These are phyloP conservation scores for Delitschia confertaspora DNA, from an alignment of 495 filamentous ascomycete species.

Conservation along the genomic window DNA sequence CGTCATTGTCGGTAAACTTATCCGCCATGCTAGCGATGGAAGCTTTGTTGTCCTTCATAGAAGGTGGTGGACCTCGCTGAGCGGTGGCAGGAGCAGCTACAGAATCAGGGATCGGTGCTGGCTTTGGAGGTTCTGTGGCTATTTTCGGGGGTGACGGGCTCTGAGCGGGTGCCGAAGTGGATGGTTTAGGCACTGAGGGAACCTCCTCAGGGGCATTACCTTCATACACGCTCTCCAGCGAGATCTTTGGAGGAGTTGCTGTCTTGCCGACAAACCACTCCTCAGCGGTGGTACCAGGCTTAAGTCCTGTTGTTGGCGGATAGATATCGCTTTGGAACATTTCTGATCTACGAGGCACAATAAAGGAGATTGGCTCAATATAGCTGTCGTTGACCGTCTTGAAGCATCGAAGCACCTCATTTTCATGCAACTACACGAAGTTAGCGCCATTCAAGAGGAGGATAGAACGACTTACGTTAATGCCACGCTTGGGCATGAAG, in stretches of 20 bases:
- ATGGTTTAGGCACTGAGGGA: slow-evolving; percentile 55
- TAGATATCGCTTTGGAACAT: slow-evolving; percentile 97
- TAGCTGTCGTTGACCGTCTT: slow-evolving; percentile 93
- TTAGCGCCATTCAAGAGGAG: slow-evolving; percentile 21
- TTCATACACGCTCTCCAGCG: slow-evolving; percentile 84
- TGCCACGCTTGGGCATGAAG: slow-evolving; percentile 88
- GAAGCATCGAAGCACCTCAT: slow-evolving; percentile 90
- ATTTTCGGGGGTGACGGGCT: slow-evolving; percentile 46
- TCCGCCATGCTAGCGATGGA: slow-evolving; percentile 76
- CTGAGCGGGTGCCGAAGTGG: slow-evolving; percentile 40
- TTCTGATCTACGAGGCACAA: slow-evolving; percentile 90
- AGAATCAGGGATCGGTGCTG: slow-evolving; percentile 42
- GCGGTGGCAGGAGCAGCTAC: slow-evolving; percentile 34
- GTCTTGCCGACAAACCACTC: slow-evolving; percentile 86
- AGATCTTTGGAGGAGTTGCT: slow-evolving; percentile 78
- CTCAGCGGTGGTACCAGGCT: slow-evolving; percentile 65
- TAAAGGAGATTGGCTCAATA: slow-evolving; percentile 95
- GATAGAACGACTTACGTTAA: slow-evolving; percentile 53
- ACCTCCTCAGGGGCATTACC: slow-evolving; percentile 69
- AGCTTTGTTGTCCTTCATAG: slow-evolving; percentile 70
- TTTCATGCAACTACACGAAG: slow-evolving; percentile 64
- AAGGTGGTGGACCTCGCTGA: slow-evolving; percentile 49
- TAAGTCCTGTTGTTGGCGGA: slow-evolving; percentile 67
- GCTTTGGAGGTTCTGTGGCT: slow-evolving; percentile 39
- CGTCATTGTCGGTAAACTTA: slow-evolving; percentile 73